Base-by-base conservation (phyloP, 192 early-diverging fungal genomes). In the Martensiomyces pterosporus region DNA sequence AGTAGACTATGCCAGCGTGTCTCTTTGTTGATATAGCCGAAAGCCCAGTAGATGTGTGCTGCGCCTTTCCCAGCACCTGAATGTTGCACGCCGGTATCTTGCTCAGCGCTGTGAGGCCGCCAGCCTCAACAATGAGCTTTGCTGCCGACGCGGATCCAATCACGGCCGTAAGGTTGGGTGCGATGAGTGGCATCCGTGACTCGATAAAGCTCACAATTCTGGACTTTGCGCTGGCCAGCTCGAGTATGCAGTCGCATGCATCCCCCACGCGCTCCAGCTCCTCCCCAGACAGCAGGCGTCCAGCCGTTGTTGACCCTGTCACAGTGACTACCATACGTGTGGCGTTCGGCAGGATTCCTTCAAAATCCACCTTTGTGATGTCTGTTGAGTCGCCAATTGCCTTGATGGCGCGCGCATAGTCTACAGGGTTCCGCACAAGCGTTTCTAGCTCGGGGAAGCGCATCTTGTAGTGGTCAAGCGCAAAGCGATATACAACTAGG, bases 31-130 rank as follows among this genome's bases (percentile, higher is more conserved):
- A 80, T 22, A 74, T 25, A 15, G 68, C 52, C 7, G 70, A 63
- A 21, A 67, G 15, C 14, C 64, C 61, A 0, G 46, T 39, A 1
- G 55, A 48, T 8, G 53, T 33, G 1, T 64, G 51, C 7, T 74
- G 63, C 5, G 59, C 24, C 33, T 74, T 74, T 39, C 67, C 69
- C 9, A 89, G 51, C 10, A 93, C 81, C 51, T 87, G 77, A 14
- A 99, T 72, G 49, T 96, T 94, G 63, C 91, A 93, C 2, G 91
- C 80, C 0, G 97, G 90, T 34, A 99, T 90, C 60, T 91, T 91
- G 47, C 83, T 83, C 25, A 99, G 67, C 3, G 76, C 81, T 1
- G 83, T 86, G 24, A 99, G 49, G 0, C 97, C 94, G 33, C 96
- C 97, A 6, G 91, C 90, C 9, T 87, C 84, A 16, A 87, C 88